Base-by-base conservation (phyloP, 495 filamentous ascomycete species). In the Hyphodiscus hymeniophilus region DNA sequence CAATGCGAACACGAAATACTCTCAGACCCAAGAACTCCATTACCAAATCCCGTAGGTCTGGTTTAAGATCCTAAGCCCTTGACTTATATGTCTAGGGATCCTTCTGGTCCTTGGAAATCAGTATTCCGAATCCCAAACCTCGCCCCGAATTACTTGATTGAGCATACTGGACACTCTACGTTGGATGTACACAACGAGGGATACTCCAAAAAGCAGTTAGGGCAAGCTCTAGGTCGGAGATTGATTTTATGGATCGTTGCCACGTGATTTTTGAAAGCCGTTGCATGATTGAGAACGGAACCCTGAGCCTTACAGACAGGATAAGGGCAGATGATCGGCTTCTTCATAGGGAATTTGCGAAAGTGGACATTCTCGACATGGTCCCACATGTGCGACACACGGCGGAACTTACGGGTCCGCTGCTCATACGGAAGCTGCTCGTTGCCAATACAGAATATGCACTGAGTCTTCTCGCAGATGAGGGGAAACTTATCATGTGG, bases 251-350 rank as follows among this genome's bases (percentile, higher is more conserved):
- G 48, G 35, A 46, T 35, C 7, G 12, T 51, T n/a, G 48, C 53
- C 43, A 54, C 51, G 45, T 60, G 57, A 48, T 58, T 60, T 49
- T 60, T 62, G 49, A 62, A 58, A 38, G 24, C 35, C 48, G 40
- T 48, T 10, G 57, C 39, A 39, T 41, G 36, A 17, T 45, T 18
- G 31, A 60, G 46, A 34, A 53, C 40, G 16, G 54, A 42, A 26
- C 43, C 56, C 41, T 51, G 46, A 36, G 48, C 39, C 45, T 59
- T 59, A 42, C 56, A 61, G 13, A 42, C 36, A 42, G 56, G 56
- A 45, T 59, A 52, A 16, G 45, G 42, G 41, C 57, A 61, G 36
- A 46, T 31, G 23, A 44, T 31, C 45, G 20, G 38, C 50, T 53
- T 7, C 22, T 43, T 23, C 31, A 21, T 28, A 16, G 26, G 28